Evolutionary conservation across 768 basidiomycete species (phyloP), one percentile per base, ranked within the genome.

Genomic region (Podaxis sp.): DNA sequence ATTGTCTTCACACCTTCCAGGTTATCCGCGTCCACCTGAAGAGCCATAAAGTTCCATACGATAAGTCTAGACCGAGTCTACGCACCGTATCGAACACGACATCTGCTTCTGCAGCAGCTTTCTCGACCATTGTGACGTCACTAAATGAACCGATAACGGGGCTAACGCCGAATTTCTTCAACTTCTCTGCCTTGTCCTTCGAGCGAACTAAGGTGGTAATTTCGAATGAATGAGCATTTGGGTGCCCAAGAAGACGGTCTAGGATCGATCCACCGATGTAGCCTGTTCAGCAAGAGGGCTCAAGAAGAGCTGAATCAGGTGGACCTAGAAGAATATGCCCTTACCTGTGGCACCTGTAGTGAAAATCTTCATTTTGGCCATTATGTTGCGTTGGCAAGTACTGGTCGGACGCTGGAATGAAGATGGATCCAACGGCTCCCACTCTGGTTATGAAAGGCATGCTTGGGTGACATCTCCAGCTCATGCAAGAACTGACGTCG

Each of bases 181-280:
- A 64, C 53, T 76, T 75, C 23, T 72, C 72, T 0, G 81, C 81
- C 64, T 83, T 83, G 37, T 79, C 76, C 14, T 62, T 50, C 18
- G 72, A 76, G 27, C 82, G 79, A 11, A 83, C 77, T 11, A 84
- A 71, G 5, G 74, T 77, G 2, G 75, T 81, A 44, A 84, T 74
- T 7, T 74, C 65, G 53, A 79, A 74, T 4, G 67, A 65, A 16
- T 63, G 47, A 53, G 68, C 64, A 25, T 74, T 67, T 14, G 75
- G 71, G 50, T 77, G 77, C 4, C 64, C 63, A 6, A 84, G 68
- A 37, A 84, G 72, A 32, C 74, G 77, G 9, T 67, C 59, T 11
- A 82, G 72, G 18, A 82, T 70, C 16, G 78, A 64, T 35, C 82
- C 82, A 5, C 82, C 83, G 53, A 84, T 77, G 65, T 82, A 83